Evolutionary conservation across 768 basidiomycete genomes (phyloP).

Genomic region (Russula sp.): DNA sequence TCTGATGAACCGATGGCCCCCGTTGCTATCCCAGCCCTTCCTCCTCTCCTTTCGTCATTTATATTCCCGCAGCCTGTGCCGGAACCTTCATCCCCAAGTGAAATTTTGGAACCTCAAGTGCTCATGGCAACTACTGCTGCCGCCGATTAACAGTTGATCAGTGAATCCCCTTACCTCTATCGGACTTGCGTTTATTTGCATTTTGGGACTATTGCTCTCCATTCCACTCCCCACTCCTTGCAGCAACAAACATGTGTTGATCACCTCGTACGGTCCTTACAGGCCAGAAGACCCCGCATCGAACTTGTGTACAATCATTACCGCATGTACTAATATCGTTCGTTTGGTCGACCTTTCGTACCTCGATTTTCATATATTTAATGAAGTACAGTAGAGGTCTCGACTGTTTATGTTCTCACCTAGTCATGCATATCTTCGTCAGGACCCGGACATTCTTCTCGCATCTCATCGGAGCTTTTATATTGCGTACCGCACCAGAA

Average conservation of each 20-base stretch:
- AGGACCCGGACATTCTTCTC: slow-evolving; percentile 61
- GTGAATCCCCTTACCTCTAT: neutral
- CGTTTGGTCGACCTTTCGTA: neutral
- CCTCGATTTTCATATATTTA: slow-evolving; percentile 3
- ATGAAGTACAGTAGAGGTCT: slow-evolving; percentile 1
- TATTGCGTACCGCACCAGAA: slow-evolving; percentile 88
- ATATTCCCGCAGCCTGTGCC: slow-evolving; percentile 20
- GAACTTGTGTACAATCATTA: slow-evolving; percentile 17
- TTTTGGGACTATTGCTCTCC: slow-evolving; percentile 9
- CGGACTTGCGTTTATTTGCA: slow-evolving; percentile 3
- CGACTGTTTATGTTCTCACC: slow-evolving; percentile 20
- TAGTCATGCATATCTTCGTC: slow-evolving; percentile 78
- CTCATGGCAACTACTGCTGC: slow-evolving; percentile 6
- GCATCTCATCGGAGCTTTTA: slow-evolving; percentile 52
- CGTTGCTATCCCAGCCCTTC: slow-evolving; percentile 60
- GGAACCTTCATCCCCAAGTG: slow-evolving; percentile 5
- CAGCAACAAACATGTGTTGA: slow-evolving; percentile 10
- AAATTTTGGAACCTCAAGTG: neutral
- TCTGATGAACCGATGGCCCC: slow-evolving; percentile 39
- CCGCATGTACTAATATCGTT: slow-evolving; percentile 15
- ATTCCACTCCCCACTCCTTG: slow-evolving; percentile 2
- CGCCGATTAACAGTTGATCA: neutral
- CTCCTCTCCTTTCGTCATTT: slow-evolving; percentile 40
- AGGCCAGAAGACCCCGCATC: slow-evolving; percentile 3
- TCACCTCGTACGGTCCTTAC: slow-evolving; percentile 13